Evolutionary conservation across 352 stramenopile genomes (phyloP).

Genomic region (Pythium apleroticum): DNA sequence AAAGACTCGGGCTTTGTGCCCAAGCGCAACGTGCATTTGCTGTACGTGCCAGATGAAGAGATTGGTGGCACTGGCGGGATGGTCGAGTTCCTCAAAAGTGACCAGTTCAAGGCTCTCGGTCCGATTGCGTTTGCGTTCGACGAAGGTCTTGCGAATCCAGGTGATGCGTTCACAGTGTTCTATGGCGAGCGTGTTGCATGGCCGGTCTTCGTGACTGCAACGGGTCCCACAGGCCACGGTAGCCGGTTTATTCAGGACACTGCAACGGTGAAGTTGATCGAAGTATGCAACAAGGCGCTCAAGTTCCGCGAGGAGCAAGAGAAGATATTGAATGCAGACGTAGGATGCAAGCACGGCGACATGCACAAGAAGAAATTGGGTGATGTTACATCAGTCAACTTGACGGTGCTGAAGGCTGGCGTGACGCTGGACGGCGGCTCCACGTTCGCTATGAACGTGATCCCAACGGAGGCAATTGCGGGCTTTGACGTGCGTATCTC

Average conservation of each 20-base stretch:
- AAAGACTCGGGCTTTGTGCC: too few species aligned
- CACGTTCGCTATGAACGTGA: slow-evolving; percentile 93
- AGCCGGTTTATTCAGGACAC: slow-evolving; percentile 96
- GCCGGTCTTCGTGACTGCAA: slow-evolving; percentile 33
- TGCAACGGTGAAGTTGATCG: slow-evolving; percentile 92
- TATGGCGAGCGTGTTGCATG: too few species aligned
- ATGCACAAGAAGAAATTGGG: slow-evolving; percentile 67
- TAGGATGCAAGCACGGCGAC: slow-evolving; percentile 86
- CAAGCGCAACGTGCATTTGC: too few species aligned
- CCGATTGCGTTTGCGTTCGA: too few species aligned
- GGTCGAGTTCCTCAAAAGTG: too few species aligned
- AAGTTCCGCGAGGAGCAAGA: slow-evolving; percentile 30
- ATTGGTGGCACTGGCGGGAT: too few species aligned
- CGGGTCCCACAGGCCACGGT: slow-evolving; percentile 82
- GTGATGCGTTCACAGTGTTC: too few species aligned
- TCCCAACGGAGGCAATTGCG: slow-evolving; percentile 89
- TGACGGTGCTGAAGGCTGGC: slow-evolving; percentile 92
- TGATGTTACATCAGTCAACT: slow-evolving; percentile 95
- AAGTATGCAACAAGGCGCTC: slow-evolving; percentile 87
- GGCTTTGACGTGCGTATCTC: slow-evolving; percentile 95
- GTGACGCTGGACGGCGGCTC: slow-evolving; percentile 81
- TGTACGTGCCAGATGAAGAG: too few species aligned
- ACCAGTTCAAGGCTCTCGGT: too few species aligned
- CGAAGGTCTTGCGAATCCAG: too few species aligned
- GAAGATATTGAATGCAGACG: slow-evolving; percentile 62